Evolutionary conservation across 202 grass and related monocot species (phyloP), one percentile per base, ranked within the genome.

Genomic region (Musa balbisiana): DNA sequence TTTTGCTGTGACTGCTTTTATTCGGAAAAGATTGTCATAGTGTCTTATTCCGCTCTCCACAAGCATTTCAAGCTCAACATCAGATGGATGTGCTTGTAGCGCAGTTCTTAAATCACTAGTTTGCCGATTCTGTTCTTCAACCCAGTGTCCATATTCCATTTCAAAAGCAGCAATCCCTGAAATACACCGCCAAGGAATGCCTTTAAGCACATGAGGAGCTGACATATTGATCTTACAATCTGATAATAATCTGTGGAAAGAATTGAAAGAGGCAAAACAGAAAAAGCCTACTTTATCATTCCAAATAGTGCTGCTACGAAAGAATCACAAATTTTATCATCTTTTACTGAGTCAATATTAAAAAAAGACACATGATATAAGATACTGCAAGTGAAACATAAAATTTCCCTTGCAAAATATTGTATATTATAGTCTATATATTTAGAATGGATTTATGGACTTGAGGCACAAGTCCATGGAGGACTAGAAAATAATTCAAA

Each of bases 61-160:
- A 9, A 99, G 83, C 78, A 87, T 72, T 29, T 52, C 58, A 3
- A 99, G 87, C 68, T 99, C 95, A 3, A 85, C 78, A 6, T 99
- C 91, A 12, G 87, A 53, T 16, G 87, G 78, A 77, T 88, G 88
- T 50, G 53, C 80, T 82, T 92, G 86, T 56, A 92, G 76, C 0
- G 91, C 89, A 24, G 26, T 20, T 82, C 82, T 81, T 51, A 99
- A 77, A 83, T 94, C 86, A 21, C 49, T 19, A 0, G 91, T 99
- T 64, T 90, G 83, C 20, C 83, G 81, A 21, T 85, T 82, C 50
- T 95, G 95, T 55, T 95, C 89, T 51, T 90, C 91, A 49, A 99
- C 89, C 95, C 95, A 99, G 49, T 88, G 65, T 0, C 12, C 70
- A 85, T 99, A 99, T 8, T 95, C 80, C n/a, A 99, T 82, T 86